Base-by-base conservation (phyloP, 2,329 filamentous ascomycete genomes). In the Aaosphaeria arxii region DNA sequence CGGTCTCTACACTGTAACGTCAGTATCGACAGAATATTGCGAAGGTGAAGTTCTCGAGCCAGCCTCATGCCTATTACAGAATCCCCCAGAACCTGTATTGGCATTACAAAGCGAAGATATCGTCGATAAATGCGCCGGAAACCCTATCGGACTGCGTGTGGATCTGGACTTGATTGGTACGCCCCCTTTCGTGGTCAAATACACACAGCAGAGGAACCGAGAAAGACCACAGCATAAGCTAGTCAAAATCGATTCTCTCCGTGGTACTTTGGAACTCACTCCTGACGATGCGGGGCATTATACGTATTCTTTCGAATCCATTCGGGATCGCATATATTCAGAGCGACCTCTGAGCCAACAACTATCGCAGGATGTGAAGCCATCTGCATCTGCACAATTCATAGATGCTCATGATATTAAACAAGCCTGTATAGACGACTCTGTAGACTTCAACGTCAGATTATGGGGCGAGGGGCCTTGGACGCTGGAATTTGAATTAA, bases 41-140 rank as follows among this genome's bases (percentile, higher is more conserved):
- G 78, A 84, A 32, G 94, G 94, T 41, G 91, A 97, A 58, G 85
- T 99, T 4, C 80, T 92, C 55, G 94, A 99, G 67, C 94, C 94
- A 30, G 89, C 92, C 2, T 94, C 91, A n/a, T 97, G 92, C 68
- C 78, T 96, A 49, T 76, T 99, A 46, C 79, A 95, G 56, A 99
- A 97, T 56, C 94, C 94, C 5, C 86, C 94, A 0, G 86, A 96
- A 71, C 94, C 94, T 7, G 83, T 86, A 47, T 70, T 99, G 49
- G 77, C 82, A 4, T 76, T 99, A 43, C 81, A 80, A 31, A 79
- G 84, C 5, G 88, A 95, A 58, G 86, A 91, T 53, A 91, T 99
- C 40, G 88, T 89, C 45, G 94, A 99, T 70, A 95, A 95, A 66
- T 99, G 94, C 67, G 92, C 91, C 33, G 91, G 91, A 42, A 96